Evolutionary conservation across 129 eudicot species (phyloP).

Genomic region (Artemisia annua): DNA sequence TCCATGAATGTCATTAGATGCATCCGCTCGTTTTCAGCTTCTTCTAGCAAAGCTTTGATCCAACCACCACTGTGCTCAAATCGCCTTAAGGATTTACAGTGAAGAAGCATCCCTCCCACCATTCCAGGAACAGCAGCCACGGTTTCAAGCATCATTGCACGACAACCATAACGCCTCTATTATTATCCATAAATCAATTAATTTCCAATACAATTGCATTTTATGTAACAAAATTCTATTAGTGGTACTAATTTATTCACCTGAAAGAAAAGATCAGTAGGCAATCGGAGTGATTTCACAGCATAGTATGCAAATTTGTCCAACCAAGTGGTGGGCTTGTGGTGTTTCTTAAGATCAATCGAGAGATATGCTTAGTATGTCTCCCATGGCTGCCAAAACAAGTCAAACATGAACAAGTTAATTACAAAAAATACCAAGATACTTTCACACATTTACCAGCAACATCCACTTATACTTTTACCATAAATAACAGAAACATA

Average conservation of each 20-base stretch:
- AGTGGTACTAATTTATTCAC: slow-evolving; percentile 26
- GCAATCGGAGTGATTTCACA: slow-evolving; percentile 78
- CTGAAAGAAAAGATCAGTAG: slow-evolving; percentile 92
- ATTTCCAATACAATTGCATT: neutral
- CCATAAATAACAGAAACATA: too few species aligned
- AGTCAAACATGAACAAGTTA: slow-evolving; percentile 2
- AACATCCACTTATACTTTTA: too few species aligned
- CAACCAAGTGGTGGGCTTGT: slow-evolving; percentile 65
- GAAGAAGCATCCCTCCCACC: slow-evolving; percentile 97
- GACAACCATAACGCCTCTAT: slow-evolving; percentile 94
- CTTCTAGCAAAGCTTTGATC: slow-evolving; percentile 90
- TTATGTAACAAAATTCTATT: neutral
- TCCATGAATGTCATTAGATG: slow-evolving; percentile 99
- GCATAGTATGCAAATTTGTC: slow-evolving; percentile 87
- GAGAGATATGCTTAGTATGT: slow-evolving; percentile 75
- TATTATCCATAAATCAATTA: neutral
- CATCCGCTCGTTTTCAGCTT: slow-evolving; percentile 96
- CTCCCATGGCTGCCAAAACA: slow-evolving; percentile 86
- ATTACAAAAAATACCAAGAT: neutral
- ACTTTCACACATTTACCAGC: neutral
- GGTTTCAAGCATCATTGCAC: slow-evolving; percentile 99
- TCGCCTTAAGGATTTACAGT: slow-evolving; percentile 83
- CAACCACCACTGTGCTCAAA: slow-evolving; percentile 98
- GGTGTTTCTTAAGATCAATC: slow-evolving; percentile 85
- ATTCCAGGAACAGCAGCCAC: slow-evolving; percentile 99